These are phyloP conservation scores for Galerina marginata DNA, from an alignment of 768 basidiomycete species.

Conservation along the genomic window DNA sequence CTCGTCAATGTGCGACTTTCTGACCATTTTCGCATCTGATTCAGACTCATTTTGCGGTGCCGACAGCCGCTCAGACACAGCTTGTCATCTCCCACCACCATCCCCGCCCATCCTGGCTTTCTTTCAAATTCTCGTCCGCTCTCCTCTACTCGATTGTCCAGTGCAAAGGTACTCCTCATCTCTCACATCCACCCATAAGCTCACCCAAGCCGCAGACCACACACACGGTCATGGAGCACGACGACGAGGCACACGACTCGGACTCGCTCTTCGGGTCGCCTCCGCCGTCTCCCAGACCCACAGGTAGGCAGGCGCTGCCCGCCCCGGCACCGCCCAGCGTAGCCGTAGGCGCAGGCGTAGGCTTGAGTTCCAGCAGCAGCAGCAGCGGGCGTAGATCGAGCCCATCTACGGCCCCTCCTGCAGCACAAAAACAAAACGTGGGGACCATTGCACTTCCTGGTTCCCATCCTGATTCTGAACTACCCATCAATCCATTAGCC, in stretches of 20 bases:
- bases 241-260: slow-evolving; percentile 61
- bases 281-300: slow-evolving; percentile 60
- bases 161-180: background rate
- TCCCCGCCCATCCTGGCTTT: background rate
- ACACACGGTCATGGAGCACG: slow-evolving; percentile 5
- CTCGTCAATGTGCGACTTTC: background rate
- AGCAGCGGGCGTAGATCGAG: slow-evolving; percentile 28
- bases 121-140: background rate
- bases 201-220: background rate
- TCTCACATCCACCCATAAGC: no score
- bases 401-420: slow-evolving; percentile 30
- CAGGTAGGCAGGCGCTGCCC: slow-evolving; percentile 79
- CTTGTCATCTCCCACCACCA: slow-evolving; percentile 1
- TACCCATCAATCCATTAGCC: slow-evolving; percentile 81
- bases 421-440: slow-evolving; percentile 75
- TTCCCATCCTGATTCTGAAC: slow-evolving; percentile 89
- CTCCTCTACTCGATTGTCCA: background rate
- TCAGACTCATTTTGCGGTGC: background rate
- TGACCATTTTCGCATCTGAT: background rate
- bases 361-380: slow-evolving; percentile 12
- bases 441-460: slow-evolving; percentile 99
- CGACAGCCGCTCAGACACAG: background rate
- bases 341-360: background rate
- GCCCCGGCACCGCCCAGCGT: slow-evolving; percentile 61
- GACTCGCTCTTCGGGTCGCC: slow-evolving; percentile 87